These are phyloP conservation scores for Dentipellis sp. DNA, from an alignment of 768 basidiomycete genomes.

Conservation along the genomic window DNA sequence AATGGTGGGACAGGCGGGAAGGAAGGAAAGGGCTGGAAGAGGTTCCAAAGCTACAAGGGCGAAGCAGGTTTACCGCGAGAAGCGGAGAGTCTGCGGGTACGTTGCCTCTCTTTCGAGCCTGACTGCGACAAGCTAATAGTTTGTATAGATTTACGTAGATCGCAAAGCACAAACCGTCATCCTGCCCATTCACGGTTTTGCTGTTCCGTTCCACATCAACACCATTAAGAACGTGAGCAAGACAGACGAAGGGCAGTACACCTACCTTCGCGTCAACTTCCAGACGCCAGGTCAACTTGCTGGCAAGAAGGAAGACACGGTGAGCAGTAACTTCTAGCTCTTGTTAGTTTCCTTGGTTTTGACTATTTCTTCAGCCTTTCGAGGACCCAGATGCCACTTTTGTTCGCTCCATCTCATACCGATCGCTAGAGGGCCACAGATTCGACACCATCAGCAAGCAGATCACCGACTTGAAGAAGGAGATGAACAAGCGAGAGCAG, in stretches of 20 bases:
- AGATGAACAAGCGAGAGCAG: conserved; percentile 93
- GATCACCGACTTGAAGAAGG: conserved; percentile 93
- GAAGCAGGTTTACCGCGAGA: conserved; percentile 86
- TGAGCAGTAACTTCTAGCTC: conserved; percentile 19
- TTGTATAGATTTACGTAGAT: conserved; percentile 76
- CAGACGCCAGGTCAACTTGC: conserved; percentile 96
- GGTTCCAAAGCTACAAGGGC: conserved; percentile 94
- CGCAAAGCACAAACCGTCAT: conserved; percentile 85
- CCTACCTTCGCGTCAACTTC: conserved; percentile 94
- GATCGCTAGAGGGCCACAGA: conserved; percentile 81
- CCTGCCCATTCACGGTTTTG: conserved; percentile 89
- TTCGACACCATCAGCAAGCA: conserved; percentile 85
- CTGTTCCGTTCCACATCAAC: conserved; percentile 97
- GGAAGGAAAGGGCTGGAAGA: conserved; percentile 90
- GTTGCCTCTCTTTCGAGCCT: conserved; percentile 18
- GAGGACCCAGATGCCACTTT: conserved; percentile 96
- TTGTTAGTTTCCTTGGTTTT: background rate
- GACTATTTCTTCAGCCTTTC: conserved; percentile 53
- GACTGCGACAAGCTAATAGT: background rate
- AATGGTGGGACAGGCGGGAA: conserved; percentile 67
- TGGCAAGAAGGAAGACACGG: conserved; percentile 98
- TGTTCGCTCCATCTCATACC: conserved; percentile 90
- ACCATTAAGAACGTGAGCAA: conserved; percentile 98
- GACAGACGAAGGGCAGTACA: conserved; percentile 92
- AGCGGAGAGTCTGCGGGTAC: conserved; percentile 69